Evolutionary conservation across 768 basidiomycete genomes (phyloP).

Genomic region (Russula lepida): DNA sequence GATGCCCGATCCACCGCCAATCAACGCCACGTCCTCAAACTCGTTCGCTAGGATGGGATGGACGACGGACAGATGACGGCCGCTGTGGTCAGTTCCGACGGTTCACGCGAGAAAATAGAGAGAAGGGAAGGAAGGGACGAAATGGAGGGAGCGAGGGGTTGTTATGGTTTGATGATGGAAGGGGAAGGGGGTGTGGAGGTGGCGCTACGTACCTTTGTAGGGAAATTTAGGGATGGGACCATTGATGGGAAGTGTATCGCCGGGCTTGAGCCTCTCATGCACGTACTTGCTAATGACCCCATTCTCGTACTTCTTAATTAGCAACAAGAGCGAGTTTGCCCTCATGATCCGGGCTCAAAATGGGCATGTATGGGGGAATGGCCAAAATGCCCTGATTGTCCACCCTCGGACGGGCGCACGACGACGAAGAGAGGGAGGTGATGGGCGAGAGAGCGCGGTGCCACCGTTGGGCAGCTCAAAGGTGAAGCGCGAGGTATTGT

Average conservation of each 20-base stretch:
- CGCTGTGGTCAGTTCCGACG: too few relatives aligned
- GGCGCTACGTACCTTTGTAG: conserved; percentile 55
- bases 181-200: not conserved
- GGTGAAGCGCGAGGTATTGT: conserved; percentile 81
- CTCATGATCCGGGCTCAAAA: conserved; percentile 63
- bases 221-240: conserved; percentile 85
- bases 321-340: conserved; percentile 71
- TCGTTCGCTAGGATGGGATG: conserved; percentile 60
- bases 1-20: conserved; percentile 92
- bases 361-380: conserved; percentile 91
- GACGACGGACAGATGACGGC: not conserved
- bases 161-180: not conserved
- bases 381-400: conserved; percentile 81
- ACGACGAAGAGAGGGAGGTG: conserved; percentile 70
- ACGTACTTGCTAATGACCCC: conserved; percentile 85
- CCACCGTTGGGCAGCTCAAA: conserved; percentile 76
- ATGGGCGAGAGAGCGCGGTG: conserved; percentile 71
- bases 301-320: conserved; percentile 79
- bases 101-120: not conserved
- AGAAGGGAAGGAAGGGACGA: too few relatives aligned
- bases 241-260: conserved; percentile 79
- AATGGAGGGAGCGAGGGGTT: not conserved
- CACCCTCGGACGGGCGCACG: conserved; percentile 51
- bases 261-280: conserved; percentile 62
- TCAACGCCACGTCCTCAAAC: conserved; percentile 77